Base-by-base conservation (phyloP, 768 basidiomycete species). In the Tulasnella sp. region DNA sequence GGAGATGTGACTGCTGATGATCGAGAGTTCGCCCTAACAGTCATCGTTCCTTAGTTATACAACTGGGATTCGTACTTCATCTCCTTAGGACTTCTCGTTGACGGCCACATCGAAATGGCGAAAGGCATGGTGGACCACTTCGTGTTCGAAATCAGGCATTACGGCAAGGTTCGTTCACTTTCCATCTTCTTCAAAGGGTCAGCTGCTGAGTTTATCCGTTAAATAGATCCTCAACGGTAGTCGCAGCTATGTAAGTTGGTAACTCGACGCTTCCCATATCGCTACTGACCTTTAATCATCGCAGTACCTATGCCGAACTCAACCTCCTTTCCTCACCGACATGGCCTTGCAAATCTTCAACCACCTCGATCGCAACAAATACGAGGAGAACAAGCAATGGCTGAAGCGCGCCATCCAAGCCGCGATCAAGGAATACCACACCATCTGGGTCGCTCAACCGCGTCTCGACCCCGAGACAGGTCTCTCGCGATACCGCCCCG, bases 41-140 rank as follows among this genome's bases (percentile, higher is more conserved):
- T 65, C 17, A 67, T 9, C 19, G 37, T 59, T 40, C 12, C 11
- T 42, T 65, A 95, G 93, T 83, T 94, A 59, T 95, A 95, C 81
- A 94, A 95, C 79, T 95, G 93, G 93, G 93, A 95, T 80, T 93
- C 91, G 7, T 95, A 95, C 82, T 97, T 97, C 80, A 94, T 96
- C 77, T 84, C 91, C 8, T 87, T 98, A 32, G 96, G 96, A 17
- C 86, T 99, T 35, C 87, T 99, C 8, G 93, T 98, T 29, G 96
- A 99, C 78, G 95, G 95, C 34, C 90, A 94, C 77, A 88, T 96
- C 35, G 86, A 89, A 73, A 91, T 98, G 88, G 96, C 97, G 22
- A 94, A 95, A 81, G 93, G 94, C 77, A 94, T 98, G 88, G 95
- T 98, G 59, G 97, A 98, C 71, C 96, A 99, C 80, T 99, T 98